Percentiles rank a stretch among this genome's conserved stretches.
phyloP scores from a whole-genome alignment of 371 early-diverging fungal genomes.

The Massospora cicadina region DNA sequence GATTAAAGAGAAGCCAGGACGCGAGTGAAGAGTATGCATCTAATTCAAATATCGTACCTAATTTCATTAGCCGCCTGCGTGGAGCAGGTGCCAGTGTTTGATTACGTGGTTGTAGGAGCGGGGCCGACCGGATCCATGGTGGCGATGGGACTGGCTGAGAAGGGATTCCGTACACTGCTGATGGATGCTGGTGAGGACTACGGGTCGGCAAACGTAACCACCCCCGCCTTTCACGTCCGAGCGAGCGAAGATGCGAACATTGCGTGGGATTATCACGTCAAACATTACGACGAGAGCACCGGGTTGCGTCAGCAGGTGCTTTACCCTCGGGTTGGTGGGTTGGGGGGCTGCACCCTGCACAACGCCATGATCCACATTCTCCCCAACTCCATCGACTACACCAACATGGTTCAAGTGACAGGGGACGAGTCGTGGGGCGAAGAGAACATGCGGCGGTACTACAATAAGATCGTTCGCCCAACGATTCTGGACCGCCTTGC shows the following conservation, averaged over 20 bases:
- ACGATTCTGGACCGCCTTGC: background rate
- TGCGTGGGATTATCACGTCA: conserved; percentile 2
- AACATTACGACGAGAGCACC: conserved; percentile 3
- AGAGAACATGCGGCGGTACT: conserved; percentile 1
- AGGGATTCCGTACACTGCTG: background rate
- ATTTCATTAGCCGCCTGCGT: too few relatives aligned
- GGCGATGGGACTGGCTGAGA: conserved; percentile 1
- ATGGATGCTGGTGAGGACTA: conserved; percentile 8
- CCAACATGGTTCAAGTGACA: conserved; percentile 1
- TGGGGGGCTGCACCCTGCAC: conserved; percentile 8
- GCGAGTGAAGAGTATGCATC: too few relatives aligned
- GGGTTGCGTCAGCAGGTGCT: background rate
- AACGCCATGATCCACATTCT: conserved; percentile 7
- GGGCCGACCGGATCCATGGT: conserved; percentile 5
- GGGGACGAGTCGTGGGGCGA: background rate
- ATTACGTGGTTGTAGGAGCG: conserved; percentile 10
- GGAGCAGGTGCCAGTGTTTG: too few relatives aligned
- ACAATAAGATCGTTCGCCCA: background rate
- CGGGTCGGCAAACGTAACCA: background rate
- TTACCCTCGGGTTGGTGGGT: conserved; percentile 1
- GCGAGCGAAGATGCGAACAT: background rate
- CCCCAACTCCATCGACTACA: background rate
- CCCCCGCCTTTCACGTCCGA: conserved; percentile 1
- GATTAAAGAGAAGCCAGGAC: too few relatives aligned
- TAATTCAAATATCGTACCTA: too few relatives aligned